Base-by-base conservation (phyloP, 306 rosid genomes). In the Neltuma alba region DNA sequence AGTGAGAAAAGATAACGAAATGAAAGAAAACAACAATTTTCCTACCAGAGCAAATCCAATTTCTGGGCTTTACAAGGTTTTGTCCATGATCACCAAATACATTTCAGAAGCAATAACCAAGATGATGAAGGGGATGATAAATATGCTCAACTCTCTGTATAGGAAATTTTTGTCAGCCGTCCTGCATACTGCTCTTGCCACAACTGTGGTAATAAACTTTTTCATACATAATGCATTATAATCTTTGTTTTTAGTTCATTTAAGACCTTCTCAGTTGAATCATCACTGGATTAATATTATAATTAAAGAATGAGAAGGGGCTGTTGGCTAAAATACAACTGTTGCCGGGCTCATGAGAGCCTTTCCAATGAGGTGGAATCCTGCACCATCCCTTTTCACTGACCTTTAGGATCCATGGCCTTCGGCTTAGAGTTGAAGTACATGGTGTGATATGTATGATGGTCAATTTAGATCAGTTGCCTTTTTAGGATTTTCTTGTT, bases 181-280 rank as follows among this genome's bases (percentile, higher is more conserved):
- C 85, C 85, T 94, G 42, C 97, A 88, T 42, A 92, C 97, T 72
- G 74, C 89, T 78, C 73, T 90, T 30, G 89, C 87, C 50, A 67
- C 84, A 73, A 86, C 74, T 83, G 86, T 94, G 91, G 99, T 92
- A 92, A 87, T 54, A 66, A 54, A 76, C 65, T 82, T 83, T 64
- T 76, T 65, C 34, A 0, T 78, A 27, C 31, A 75, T 80, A 25
- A 75, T 75, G 82, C 75, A 64, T 65, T 68, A 62, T 70, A 69
- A 67, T 48, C 42, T 70, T 79, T 27, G 64, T 58, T 84, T n/a
- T 58, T 16, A n/a, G 72, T 77, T 44, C 37, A 67, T 36, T 66
- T 34, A 8, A 9, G 55, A 30, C 73, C 69, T 48, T 63, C 34
- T 20, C 33, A 61, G 34, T 74, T 74, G 71, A 74, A 64, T 73